Conservation (phyloP, 2,329 filamentous ascomycete genomes). For the Fusarium albosuccineum region DNA sequence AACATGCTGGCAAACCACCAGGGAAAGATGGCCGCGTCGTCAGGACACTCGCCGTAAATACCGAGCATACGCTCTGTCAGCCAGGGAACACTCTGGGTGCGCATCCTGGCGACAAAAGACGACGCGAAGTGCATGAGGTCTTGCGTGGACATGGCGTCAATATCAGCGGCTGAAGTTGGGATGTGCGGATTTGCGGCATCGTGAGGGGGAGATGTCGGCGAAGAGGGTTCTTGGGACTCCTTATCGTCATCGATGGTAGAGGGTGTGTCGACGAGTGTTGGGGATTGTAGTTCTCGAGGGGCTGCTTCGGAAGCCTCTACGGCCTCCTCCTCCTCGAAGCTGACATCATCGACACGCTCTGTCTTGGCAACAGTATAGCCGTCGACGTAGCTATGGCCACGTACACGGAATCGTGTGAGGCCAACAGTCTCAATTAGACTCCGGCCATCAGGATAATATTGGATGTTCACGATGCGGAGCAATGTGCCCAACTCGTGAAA, state of each 20-base stretch:
- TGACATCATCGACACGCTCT: conserved; percentile 85
- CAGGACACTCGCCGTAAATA: conserved; percentile 82
- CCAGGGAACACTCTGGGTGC: conserved; percentile 78
- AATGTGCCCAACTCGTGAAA: conserved; percentile 85
- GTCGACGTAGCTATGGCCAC: conserved; percentile 74
- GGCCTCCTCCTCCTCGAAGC: conserved; percentile 82
- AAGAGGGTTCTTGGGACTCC: conserved; percentile 4
- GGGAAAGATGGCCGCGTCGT: conserved; percentile 81
- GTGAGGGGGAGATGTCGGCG: background rate
- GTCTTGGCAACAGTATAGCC: conserved; percentile 83
- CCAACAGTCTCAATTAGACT: conserved; percentile 85
- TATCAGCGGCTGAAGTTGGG: conserved; percentile 23
- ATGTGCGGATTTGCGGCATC: conserved; percentile 1
- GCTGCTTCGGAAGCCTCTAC: conserved; percentile 75
- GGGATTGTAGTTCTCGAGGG: conserved; percentile 5
- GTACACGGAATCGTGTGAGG: conserved; percentile 80
- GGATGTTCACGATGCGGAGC: conserved; percentile 79
- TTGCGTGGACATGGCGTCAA: conserved; percentile 72
- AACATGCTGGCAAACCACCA: conserved; percentile 92
- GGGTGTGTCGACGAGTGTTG: background rate
- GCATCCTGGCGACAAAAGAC: conserved; percentile 78
- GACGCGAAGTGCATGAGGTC: conserved; percentile 75
- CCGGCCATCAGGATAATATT: conserved; percentile 82
- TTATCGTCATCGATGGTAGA: conserved; percentile 10
- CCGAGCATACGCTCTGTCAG: conserved; percentile 77